These are phyloP conservation scores for Colletotrichum graminicola DNA, from an alignment of 2,329 filamentous ascomycete genomes.

Conservation along the genomic window DNA sequence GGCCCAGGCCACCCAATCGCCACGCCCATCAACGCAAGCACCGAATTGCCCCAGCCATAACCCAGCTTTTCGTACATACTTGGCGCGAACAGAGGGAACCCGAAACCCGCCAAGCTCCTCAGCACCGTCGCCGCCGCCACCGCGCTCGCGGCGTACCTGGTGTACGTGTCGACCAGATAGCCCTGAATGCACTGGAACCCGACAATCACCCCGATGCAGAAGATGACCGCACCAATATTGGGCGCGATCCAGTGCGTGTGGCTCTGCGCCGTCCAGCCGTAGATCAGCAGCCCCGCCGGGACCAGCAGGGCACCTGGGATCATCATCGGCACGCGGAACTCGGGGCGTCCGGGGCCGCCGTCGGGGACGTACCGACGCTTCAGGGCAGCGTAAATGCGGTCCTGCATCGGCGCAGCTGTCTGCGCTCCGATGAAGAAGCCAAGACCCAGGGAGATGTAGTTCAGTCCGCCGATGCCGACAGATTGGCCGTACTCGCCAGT, in stretches of 20 bases:
- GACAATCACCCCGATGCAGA: slow-evolving; percentile 55
- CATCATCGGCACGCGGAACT: slow-evolving; percentile 59
- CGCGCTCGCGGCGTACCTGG: slow-evolving; percentile 60
- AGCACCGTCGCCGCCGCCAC: slow-evolving; percentile 59
- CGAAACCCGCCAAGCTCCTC: slow-evolving; percentile 63
- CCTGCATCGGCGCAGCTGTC: slow-evolving; percentile 58
- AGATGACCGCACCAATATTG: slow-evolving; percentile 57
- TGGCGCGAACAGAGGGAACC: slow-evolving; percentile 65
- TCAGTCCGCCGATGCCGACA: slow-evolving; percentile 58
- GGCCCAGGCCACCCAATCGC: slow-evolving; percentile 57
- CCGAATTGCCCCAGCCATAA: slow-evolving; percentile 57
- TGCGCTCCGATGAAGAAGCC: slow-evolving; percentile 63
- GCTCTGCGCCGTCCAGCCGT: slow-evolving; percentile 60
- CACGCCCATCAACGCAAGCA: slow-evolving; percentile 59
- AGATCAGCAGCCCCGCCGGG: slow-evolving; percentile 59
- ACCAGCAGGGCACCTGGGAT: slow-evolving; percentile 55
- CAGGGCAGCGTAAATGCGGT: slow-evolving; percentile 59
- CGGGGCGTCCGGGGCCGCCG: slow-evolving; percentile 53
- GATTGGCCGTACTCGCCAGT: slow-evolving; percentile 58
- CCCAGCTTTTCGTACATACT: slow-evolving; percentile 58
- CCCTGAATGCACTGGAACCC: slow-evolving; percentile 60
- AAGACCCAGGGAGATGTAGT: slow-evolving; percentile 63
- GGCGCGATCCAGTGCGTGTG: slow-evolving; percentile 60
- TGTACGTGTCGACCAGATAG: slow-evolving; percentile 62
- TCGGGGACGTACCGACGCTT: slow-evolving; percentile 55